Evolutionary conservation across 2,329 filamentous ascomycete genomes (phyloP).

Genomic region (Bipolaris zeicola): DNA sequence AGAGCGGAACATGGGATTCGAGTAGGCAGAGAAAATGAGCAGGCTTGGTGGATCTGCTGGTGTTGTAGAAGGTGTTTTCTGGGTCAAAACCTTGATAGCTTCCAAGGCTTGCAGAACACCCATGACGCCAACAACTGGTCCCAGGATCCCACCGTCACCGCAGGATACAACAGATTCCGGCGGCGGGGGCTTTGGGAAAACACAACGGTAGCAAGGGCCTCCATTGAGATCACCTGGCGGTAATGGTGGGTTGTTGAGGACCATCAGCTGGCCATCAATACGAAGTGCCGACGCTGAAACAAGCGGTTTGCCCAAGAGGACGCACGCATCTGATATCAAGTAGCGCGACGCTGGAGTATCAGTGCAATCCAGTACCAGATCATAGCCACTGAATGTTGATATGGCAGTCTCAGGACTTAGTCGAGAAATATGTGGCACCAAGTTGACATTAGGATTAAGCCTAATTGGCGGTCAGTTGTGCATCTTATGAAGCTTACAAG

Average conservation of each 20-base stretch:
- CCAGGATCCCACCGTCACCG: slow-evolving; percentile 89
- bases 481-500: neutral
- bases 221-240: slow-evolving; percentile 62
- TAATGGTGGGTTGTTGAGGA: slow-evolving; percentile 79
- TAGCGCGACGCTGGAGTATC: slow-evolving; percentile 92
- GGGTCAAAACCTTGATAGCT: slow-evolving; percentile 78
- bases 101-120: slow-evolving; percentile 90
- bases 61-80: slow-evolving; percentile 26
- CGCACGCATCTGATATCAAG: slow-evolving; percentile 87
- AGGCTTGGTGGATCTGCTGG: slow-evolving; percentile 47
- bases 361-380: slow-evolving; percentile 90
- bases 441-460: slow-evolving; percentile 74
- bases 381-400: slow-evolving; percentile 71
- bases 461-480: slow-evolving; percentile 48
- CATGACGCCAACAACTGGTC: slow-evolving; percentile 91
- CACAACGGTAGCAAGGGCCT: slow-evolving; percentile 90
- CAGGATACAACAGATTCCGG: slow-evolving; percentile 82
- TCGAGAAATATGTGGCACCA: slow-evolving; percentile 66
- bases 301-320: slow-evolving; percentile 77
- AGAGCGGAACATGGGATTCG: slow-evolving; percentile 67
- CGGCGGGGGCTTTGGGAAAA: slow-evolving; percentile 87
- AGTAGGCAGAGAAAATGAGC: slow-evolving; percentile 62
- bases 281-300: slow-evolving; percentile 89
- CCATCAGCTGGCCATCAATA: slow-evolving; percentile 86
- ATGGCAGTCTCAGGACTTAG: slow-evolving; percentile 72